These are phyloP conservation scores for Monosporascus sp. DNA, from an alignment of 2,329 filamentous ascomycete species.

Conservation along the genomic window DNA sequence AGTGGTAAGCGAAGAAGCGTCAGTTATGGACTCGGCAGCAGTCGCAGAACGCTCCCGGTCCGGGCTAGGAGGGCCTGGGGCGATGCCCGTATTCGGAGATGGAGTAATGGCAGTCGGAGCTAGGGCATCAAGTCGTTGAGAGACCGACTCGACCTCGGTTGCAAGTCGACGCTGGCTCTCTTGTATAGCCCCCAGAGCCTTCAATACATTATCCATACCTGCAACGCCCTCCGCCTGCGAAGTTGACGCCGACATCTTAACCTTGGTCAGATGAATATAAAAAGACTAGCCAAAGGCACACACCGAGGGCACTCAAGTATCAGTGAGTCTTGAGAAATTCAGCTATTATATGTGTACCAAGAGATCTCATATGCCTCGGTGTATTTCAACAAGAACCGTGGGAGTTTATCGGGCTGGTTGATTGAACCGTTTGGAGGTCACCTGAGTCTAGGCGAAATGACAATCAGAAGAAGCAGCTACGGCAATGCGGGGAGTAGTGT, in stretches of 20 bases:
- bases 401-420: no score
- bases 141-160: slow-evolving; percentile 22
- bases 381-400: no score
- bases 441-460: no score
- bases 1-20: slow-evolving; percentile 16
- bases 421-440: no score
- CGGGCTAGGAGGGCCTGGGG: slow-evolving; percentile 6
- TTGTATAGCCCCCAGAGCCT: slow-evolving; percentile 23
- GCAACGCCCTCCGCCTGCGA: slow-evolving; percentile 13
- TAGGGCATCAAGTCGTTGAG: slow-evolving; percentile 24
- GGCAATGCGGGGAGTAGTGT: no score
- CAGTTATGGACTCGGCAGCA: slow-evolving; percentile 14
- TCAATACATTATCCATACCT: slow-evolving; percentile 22
- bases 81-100: slow-evolving; percentile 9
- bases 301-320: no score
- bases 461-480: no score
- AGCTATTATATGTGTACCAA: no score
- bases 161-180: slow-evolving; percentile 23
- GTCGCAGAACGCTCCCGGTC: slow-evolving; percentile 5
- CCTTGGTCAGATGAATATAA: background rate
- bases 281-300: no score
- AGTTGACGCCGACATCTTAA: slow-evolving; percentile 19
- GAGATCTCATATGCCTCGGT: no score
- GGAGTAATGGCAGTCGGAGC: slow-evolving; percentile 14
- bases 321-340: no score